A percentile compares a stretch with the other conserved stretches of the same genome.
Evolutionary conservation across 2,329 filamentous ascomycete species (phyloP).

Genomic region (Ophiocordyceps camponoti-leonardi): DNA sequence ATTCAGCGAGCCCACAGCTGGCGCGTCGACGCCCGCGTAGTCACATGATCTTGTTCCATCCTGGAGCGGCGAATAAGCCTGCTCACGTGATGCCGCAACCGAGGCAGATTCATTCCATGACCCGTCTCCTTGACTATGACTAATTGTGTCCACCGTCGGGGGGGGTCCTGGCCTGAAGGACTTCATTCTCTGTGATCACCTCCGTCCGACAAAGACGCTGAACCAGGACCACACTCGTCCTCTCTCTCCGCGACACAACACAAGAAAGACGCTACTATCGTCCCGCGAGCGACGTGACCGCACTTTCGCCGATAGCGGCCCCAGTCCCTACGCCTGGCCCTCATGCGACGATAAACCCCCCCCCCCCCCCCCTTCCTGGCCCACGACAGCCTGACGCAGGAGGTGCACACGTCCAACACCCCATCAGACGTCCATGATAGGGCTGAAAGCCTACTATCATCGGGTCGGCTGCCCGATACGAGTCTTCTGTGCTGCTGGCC

Average conservation of each 20-base stretch:
- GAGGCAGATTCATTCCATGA: not conserved
- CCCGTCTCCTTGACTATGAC: not conserved
- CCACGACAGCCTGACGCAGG: conserved; percentile 12
- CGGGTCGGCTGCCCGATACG: conserved; percentile 9
- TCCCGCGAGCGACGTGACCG: not conserved
- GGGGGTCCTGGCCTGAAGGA: not conserved
- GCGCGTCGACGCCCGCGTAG: not conserved
- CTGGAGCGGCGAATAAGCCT: not conserved
- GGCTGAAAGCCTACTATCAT: conserved; percentile 6
- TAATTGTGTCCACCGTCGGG: not conserved
- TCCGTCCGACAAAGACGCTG: not conserved
- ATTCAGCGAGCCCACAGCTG: not conserved
- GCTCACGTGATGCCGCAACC: conserved; percentile 2
- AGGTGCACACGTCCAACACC: conserved; percentile 13
- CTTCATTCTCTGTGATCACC: conserved; percentile 1
- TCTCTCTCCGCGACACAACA: not conserved
- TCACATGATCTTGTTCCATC: not conserved
- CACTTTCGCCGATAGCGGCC: not conserved
- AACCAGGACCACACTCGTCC: not conserved
- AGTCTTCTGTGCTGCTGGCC: conserved; percentile 8
- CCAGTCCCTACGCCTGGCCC: not conserved
- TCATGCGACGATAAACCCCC: conserved; percentile 16
- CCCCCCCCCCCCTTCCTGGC: conserved; percentile 2
- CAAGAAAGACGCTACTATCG: not conserved
- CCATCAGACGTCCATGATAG: conserved; percentile 13